Evolutionary conservation across 2,329 filamentous ascomycete genomes (phyloP).

Genomic region (Xylaria hypoxylon): DNA sequence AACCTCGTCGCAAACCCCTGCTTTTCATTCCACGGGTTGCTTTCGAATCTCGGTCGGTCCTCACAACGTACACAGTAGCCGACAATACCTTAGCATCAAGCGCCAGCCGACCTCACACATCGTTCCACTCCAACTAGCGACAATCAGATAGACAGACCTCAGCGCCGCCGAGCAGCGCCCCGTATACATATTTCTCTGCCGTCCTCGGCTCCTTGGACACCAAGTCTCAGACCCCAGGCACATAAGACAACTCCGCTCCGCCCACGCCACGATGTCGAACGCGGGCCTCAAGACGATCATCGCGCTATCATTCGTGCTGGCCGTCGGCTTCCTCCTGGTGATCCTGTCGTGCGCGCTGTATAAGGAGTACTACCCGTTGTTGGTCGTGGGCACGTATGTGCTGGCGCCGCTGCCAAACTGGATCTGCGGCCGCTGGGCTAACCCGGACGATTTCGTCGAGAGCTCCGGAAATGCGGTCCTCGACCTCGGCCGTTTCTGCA

Average conservation of each 20-base stretch:
- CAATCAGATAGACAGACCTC: background rate
- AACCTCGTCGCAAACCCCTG: slow-evolving; percentile 3
- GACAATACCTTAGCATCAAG: background rate
- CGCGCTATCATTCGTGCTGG: slow-evolving; percentile 97
- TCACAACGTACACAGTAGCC: slow-evolving; percentile 3
- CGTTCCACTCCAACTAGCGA: slow-evolving; percentile 2
- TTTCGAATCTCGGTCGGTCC: background rate
- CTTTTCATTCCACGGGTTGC: background rate
- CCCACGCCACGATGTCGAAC: slow-evolving; percentile 67
- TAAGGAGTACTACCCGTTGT: slow-evolving; percentile 92
- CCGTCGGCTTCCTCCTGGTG: slow-evolving; percentile 97
- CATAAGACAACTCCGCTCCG: slow-evolving; percentile 16
- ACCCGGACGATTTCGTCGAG: slow-evolving; percentile 94
- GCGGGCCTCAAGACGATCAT: slow-evolving; percentile 99
- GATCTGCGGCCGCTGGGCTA: slow-evolving; percentile 89
- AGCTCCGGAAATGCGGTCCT: slow-evolving; percentile 85
- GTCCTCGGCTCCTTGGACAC: background rate
- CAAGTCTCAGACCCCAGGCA: background rate
- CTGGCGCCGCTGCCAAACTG: slow-evolving; percentile 95
- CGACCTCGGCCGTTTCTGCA: slow-evolving; percentile 93
- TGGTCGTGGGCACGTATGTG: slow-evolving; percentile 96
- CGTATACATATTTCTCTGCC: background rate
- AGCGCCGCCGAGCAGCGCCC: slow-evolving; percentile 8
- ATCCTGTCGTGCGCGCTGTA: slow-evolving; percentile 97
- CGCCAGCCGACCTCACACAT: background rate